Evolutionary conservation across 2,329 filamentous ascomycete genomes (phyloP).

Genomic region (Gliomastix tumulicola): DNA sequence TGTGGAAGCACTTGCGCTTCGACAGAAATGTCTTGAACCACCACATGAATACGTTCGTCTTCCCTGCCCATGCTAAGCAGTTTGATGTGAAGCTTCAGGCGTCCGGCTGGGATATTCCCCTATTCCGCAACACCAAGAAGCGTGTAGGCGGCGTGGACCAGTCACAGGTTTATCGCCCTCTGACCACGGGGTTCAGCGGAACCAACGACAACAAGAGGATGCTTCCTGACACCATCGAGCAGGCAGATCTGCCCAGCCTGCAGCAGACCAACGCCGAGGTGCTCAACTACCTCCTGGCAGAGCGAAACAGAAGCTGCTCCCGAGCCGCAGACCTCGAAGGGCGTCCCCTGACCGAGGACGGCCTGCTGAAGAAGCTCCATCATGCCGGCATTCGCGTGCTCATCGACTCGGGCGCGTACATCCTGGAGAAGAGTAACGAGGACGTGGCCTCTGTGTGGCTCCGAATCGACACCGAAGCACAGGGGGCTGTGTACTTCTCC

Average conservation of each 20-base stretch:
- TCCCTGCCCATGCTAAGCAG: slow-evolving; percentile 54
- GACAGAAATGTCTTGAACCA: slow-evolving; percentile 51
- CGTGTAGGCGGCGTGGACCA: neutral
- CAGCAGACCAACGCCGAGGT: slow-evolving; percentile 58
- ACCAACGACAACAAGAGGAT: slow-evolving; percentile 60
- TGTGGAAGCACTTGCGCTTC: slow-evolving; percentile 44
- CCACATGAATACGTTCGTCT: slow-evolving; percentile 51
- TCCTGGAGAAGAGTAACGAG: slow-evolving; percentile 53
- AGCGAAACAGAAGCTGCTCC: slow-evolving; percentile 40
- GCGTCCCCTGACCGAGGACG: slow-evolving; percentile 33
- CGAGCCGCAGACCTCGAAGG: slow-evolving; percentile 17
- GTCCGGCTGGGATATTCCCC: slow-evolving; percentile 61
- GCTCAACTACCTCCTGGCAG: slow-evolving; percentile 46
- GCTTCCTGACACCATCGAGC: slow-evolving; percentile 52
- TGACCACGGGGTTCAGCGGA: slow-evolving; percentile 64
- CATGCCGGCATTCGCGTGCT: slow-evolving; percentile 38
- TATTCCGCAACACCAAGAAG: slow-evolving; percentile 19
- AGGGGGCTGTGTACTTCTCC: slow-evolving; percentile 48
- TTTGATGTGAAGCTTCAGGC: slow-evolving; percentile 58
- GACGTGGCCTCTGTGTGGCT: slow-evolving; percentile 45
- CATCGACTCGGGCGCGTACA: slow-evolving; percentile 58
- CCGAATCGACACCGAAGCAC: slow-evolving; percentile 28
- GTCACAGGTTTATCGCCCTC: neutral
- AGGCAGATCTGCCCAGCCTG: slow-evolving; percentile 50
- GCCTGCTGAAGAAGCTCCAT: slow-evolving; percentile 33